These are phyloP conservation scores for Mychonastes homosphaera DNA, from an alignment of 139 green algal genomes.

Conservation along the genomic window DNA sequence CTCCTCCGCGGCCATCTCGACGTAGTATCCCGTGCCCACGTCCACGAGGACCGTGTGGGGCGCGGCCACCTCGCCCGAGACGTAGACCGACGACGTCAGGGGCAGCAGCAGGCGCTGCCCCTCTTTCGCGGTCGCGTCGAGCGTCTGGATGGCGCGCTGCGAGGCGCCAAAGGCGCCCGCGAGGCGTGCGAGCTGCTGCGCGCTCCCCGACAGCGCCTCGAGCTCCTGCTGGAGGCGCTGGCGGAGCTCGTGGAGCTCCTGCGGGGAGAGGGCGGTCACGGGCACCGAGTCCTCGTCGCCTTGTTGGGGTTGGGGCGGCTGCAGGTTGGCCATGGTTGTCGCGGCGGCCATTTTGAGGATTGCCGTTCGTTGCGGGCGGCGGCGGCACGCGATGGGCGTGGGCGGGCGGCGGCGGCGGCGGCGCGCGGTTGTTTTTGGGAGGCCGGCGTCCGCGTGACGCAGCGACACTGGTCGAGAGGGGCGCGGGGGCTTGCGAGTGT, in stretches of 20 bases:
- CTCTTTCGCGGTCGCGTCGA: conserved; percentile 35
- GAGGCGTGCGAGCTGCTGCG: conserved; percentile 7
- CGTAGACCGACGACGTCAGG: conserved; percentile 80
- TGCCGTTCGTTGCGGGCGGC: too few relatives aligned
- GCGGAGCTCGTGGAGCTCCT: conserved; percentile 17
- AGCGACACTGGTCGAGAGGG: too few relatives aligned
- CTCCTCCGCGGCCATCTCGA: conserved; percentile 48
- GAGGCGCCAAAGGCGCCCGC: conserved; percentile 12
- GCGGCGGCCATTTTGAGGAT: too few relatives aligned
- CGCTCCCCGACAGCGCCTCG: conserved; percentile 17
- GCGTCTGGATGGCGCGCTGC: conserved; percentile 18
- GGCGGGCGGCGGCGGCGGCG: too few relatives aligned
- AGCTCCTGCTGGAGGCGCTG: conserved; percentile 22
- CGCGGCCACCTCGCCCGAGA: conserved; percentile 53
- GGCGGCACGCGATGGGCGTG: too few relatives aligned
- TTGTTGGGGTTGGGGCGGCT: too few relatives aligned
- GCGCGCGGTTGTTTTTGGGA: too few relatives aligned
- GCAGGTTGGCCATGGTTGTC: too few relatives aligned
- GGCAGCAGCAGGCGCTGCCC: conserved; percentile 76
- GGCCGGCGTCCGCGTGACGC: too few relatives aligned
- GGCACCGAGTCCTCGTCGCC: too few relatives aligned
- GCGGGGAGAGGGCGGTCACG: not conserved
- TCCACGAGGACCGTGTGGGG: conserved; percentile 77
- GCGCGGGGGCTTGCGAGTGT: too few relatives aligned
- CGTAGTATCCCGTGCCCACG: conserved; percentile 84